Base-by-base conservation (phyloP, 257 asterid species). In the Sherardia arvensis region DNA sequence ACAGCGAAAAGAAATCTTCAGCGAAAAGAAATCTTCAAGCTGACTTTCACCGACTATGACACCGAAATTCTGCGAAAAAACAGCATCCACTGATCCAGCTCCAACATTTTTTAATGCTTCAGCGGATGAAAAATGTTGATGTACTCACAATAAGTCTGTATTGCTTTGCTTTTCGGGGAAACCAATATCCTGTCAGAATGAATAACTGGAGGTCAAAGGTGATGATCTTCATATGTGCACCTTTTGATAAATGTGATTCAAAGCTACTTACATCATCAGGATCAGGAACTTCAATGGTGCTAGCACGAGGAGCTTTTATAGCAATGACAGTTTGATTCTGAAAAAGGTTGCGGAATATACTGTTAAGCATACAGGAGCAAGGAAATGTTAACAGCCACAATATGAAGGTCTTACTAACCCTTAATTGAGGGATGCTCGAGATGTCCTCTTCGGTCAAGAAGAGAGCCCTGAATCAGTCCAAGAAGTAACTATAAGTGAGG, bases 251-350 rank as follows among this genome's bases (percentile, higher is more conserved):
- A 2, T n/a, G 18, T 33, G 20, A 58, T 49, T 58, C 57, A 55
- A n/a, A 59, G 69, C 18, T 33, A 79, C 84, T 60, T 38, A 85
- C 97, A 78, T 77, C 90, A 70, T 84, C 83, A 40, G 97, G 97
- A 74, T 85, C 94, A 29, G 92, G 95, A 61, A 90, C 94, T 83
- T 76, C 87, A 47, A 85, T 36, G 53, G 69, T 60, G 80, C 92
- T 90, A 36, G 92, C 95, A 73, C 72, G 85, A 21, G 97, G 95
- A 73, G 97, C 90, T 80, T 90, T 77, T 56, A 90, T 32, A 34
- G 85, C 86, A 51, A 90, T 78, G 25, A 80, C 77, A 66, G 85
- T 82, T 71, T 79, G 78, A 72, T 83, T 70, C 97, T 90, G 86
- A 27, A 66, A 64, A n/a, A 59, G 53, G 7, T 69, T 4, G 49